Conservation (phyloP, 2,329 filamentous ascomycete species). For the Alternaria brassicicola region DNA sequence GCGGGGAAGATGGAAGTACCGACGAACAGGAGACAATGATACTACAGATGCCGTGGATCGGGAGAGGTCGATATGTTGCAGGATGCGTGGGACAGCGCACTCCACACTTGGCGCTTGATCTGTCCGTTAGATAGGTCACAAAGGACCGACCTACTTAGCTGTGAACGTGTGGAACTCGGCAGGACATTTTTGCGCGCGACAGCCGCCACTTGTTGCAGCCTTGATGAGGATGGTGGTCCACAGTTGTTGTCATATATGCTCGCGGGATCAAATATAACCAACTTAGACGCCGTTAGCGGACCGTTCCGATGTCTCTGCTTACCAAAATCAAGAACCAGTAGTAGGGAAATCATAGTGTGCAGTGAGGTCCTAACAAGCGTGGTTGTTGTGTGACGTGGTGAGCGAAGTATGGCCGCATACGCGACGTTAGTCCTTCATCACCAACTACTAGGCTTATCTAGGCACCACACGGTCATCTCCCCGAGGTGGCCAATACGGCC, state of each 20-base stretch:
- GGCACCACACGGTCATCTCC: constrained; percentile 9
- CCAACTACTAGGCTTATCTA: constrained; percentile 25
- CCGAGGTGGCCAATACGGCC: neutral
- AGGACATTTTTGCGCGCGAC: neutral
- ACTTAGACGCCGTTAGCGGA: constrained; percentile 24
- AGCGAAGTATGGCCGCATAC: constrained; percentile 31
- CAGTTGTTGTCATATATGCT: neutral
- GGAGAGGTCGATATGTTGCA: constrained; percentile 18
- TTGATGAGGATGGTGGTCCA: neutral
- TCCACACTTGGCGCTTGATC: constrained; percentile 34
- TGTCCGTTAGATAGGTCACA: constrained; percentile 14
- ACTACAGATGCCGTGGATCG: constrained; percentile 24
- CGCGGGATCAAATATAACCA: neutral
- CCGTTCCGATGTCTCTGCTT: constrained; percentile 20
- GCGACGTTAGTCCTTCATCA: constrained; percentile 21
- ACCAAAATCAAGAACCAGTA: constrained; percentile 1
- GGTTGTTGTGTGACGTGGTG: constrained; percentile 44
- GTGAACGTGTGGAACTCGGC: neutral
- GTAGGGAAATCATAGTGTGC: constrained; percentile 30
- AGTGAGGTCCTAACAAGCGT: constrained; percentile 20
- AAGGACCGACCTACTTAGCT: neutral
- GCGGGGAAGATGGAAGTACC: constrained; percentile 26
- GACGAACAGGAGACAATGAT: constrained; percentile 20
- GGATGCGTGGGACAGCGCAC: constrained; percentile 37
- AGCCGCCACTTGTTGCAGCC: neutral